Evolutionary conservation across 2,329 filamentous ascomycete species (phyloP).

Genomic region (Magnaporthiopsis poae): DNA sequence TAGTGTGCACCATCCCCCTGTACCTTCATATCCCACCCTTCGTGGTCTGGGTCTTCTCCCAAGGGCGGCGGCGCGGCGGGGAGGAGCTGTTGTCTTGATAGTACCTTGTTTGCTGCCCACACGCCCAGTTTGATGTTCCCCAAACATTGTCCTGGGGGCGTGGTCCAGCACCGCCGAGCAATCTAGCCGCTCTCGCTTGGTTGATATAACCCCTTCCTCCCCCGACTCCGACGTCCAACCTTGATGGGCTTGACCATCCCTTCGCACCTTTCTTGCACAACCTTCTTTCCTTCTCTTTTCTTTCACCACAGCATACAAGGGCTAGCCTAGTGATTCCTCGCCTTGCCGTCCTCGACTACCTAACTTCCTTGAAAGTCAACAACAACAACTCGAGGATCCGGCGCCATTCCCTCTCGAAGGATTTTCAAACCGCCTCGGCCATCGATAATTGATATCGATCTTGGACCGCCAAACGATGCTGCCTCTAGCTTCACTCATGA

Average conservation of each 20-base stretch:
- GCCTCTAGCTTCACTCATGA: constrained; percentile 56
- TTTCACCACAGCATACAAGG: not conserved
- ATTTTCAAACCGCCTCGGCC: not conserved
- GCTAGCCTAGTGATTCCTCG: not conserved
- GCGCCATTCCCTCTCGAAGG: not conserved
- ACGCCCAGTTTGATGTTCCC: constrained; percentile 1
- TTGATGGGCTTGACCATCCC: constrained; percentile 12
- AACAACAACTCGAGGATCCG: not conserved
- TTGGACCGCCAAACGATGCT: constrained; percentile 37
- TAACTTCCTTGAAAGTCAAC: not conserved
- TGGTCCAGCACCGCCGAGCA: constrained; percentile 10
- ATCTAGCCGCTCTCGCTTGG: constrained; percentile 15
- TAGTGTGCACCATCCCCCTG: not conserved
- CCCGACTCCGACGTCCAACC: constrained; percentile 22
- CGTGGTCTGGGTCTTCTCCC: not conserved
- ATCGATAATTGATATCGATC: not conserved
- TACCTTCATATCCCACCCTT: not conserved
- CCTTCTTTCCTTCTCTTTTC: constrained; percentile 27
- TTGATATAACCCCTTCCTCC: constrained; percentile 19
- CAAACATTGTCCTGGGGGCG: not conserved
- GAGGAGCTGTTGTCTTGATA: not conserved
- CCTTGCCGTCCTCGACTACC: not conserved
- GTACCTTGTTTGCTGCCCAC: not conserved
- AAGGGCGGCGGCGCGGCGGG: not conserved
- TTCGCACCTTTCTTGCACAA: not conserved